These are phyloP conservation scores for Xerocomus minutiporus DNA, from an alignment of 1,284 basidiomycete genomes.

Conservation along the genomic window DNA sequence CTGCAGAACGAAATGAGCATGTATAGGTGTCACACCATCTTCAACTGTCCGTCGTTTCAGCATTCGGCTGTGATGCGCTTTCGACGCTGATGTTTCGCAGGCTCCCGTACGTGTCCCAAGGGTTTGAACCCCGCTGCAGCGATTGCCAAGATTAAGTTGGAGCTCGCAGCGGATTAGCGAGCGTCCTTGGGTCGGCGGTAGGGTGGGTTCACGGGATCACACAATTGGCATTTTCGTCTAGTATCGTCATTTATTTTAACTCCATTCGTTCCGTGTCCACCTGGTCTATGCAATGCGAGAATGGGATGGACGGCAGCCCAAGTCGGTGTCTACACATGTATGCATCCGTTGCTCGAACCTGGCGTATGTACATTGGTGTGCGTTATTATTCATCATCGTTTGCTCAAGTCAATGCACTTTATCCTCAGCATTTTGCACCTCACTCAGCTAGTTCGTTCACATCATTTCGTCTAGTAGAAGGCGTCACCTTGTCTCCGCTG, in stretches of 20 bases:
- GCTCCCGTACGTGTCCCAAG: slow-evolving; percentile 91
- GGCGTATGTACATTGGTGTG: no score
- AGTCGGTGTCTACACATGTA: no score
- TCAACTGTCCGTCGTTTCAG: slow-evolving; percentile 68
- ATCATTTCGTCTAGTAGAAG: no score
- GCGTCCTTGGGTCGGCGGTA: slow-evolving; percentile 1
- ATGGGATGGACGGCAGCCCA: background rate
- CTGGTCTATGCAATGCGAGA: background rate
- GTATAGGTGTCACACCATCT: slow-evolving; percentile 93
- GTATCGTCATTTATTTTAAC: slow-evolving; percentile 1
- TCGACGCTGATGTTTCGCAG: slow-evolving; percentile 33
- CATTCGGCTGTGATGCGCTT: background rate
- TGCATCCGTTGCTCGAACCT: no score
- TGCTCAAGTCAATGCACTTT: no score
- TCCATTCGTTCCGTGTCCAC: background rate
- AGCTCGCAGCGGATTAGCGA: slow-evolving; percentile 71
- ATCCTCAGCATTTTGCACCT: no score
- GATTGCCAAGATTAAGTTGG: slow-evolving; percentile 86
- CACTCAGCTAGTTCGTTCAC: no score
- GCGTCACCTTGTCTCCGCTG: no score
- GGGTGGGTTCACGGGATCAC: slow-evolving; percentile 1
- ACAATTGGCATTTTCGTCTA: background rate
- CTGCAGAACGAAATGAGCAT: slow-evolving; percentile 94
- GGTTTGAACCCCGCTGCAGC: slow-evolving; percentile 88
- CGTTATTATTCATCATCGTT: no score